phyloP scores from a whole-genome alignment of 306 rosid species.

The Prunus davidiana region DNA sequence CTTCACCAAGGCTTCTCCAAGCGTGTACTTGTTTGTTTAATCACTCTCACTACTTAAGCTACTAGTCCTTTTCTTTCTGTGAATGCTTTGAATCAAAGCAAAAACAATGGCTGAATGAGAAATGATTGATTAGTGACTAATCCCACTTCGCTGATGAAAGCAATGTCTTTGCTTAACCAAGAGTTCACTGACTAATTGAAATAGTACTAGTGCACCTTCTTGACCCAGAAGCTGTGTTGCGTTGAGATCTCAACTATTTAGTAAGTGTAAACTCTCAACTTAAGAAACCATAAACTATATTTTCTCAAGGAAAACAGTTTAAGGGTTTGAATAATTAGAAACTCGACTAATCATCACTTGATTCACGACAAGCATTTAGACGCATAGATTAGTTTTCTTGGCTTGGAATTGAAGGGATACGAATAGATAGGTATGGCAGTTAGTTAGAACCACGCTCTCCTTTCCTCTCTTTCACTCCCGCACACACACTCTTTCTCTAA shows the following conservation, averaged over 20 bases:
- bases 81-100: slow-evolving; percentile 43
- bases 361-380: slow-evolving; percentile 16
- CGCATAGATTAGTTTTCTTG: slow-evolving; percentile 48
- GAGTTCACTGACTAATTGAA: slow-evolving; percentile 24
- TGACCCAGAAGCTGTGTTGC: slow-evolving; percentile 13
- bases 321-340: background rate
- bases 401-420: slow-evolving; percentile 65
- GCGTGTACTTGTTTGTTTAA: slow-evolving; percentile 1
- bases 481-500: background rate
- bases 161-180: slow-evolving; percentile 40
- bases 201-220: slow-evolving; percentile 19
- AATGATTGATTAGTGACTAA: slow-evolving; percentile 38
- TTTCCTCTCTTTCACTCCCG: slow-evolving; percentile 28
- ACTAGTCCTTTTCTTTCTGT: background rate
- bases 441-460: slow-evolving; percentile 58
- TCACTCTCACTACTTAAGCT: slow-evolving; percentile 16
- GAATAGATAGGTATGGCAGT: slow-evolving; percentile 77
- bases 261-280: background rate
- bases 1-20: slow-evolving; percentile 18
- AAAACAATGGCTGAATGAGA: background rate
- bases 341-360: background rate
- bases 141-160: slow-evolving; percentile 28
- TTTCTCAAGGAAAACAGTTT: background rate
- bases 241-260: slow-evolving; percentile 24
- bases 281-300: background rate